Base-by-base conservation (phyloP, 768 basidiomycete genomes). In the Tricholoma sp. region DNA sequence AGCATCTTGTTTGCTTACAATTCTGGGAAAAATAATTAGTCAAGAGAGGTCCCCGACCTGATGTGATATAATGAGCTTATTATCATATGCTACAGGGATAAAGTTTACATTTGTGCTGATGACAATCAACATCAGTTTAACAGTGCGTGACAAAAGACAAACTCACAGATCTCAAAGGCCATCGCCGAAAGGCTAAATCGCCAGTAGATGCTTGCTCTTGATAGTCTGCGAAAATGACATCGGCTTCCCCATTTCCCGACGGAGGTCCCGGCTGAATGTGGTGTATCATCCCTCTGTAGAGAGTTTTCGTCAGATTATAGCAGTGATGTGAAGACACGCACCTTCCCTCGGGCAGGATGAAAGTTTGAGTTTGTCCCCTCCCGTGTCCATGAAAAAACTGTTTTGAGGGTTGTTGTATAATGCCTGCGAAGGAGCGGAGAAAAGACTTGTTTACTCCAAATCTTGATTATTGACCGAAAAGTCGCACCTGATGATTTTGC, bases 1-100 rank as follows among this genome's bases (percentile, higher is more conserved):
- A 31, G 18, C 17, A 13, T 33, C 15, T 36, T 34, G 37, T 51
- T 54, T 52, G 70, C 84, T 65, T 65, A 89, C 90, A 82, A 56
- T 92, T 92, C 60, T 92, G 90, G 12, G 90, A 91, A 63, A 92
- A 92, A 63, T 92, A 92, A 63, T 89, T 87, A 4, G 90, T 86
- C 50, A 92, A 71, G 3, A 91, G 69, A 3, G 76, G 67, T 6
- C 90, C 90, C 41, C 88, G 82, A 62, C 82, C 89, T 91, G 55
- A 11, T 48, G 18, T 20, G 55, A 58, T 56, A 53, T 58, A 41
- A 54, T 47, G 12, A 49, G 31, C 5, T 34, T 29, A 15, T 8
- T 34, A 12, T 39, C 31, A 12, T 4, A n/a, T 41, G 48, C 15
- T 28, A 29, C 24, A 28, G 47, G 42, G 41, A 17, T 6, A 0